Evolutionary conservation across 805 yeast genomes (phyloP).

Genomic region (Danielia reshetovae): DNA sequence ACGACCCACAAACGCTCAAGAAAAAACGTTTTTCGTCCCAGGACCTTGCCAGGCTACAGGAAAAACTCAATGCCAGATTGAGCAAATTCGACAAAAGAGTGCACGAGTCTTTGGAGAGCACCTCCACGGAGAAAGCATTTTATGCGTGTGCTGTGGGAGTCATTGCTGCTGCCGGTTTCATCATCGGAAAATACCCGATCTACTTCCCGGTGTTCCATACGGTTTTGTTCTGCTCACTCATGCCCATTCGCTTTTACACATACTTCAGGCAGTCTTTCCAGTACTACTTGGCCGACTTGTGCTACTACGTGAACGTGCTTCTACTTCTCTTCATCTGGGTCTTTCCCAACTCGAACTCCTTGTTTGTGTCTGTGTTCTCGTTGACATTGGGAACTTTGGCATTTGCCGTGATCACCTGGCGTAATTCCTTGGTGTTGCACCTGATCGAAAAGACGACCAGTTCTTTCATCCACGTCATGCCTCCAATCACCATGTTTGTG

Average conservation of each 20-base stretch:
- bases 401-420: slow-evolving; percentile 94
- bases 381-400: slow-evolving; percentile 85
- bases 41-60: slow-evolving; percentile 32
- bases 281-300: slow-evolving; percentile 86
- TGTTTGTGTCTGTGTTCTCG: slow-evolving; percentile 82
- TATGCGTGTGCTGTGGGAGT: slow-evolving; percentile 69
- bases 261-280: slow-evolving; percentile 78
- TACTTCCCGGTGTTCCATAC: slow-evolving; percentile 78
- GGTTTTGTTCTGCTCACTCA: slow-evolving; percentile 49
- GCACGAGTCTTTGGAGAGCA: slow-evolving; percentile 30
- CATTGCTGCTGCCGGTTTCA: slow-evolving; percentile 67
- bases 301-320: slow-evolving; percentile 82
- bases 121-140: slow-evolving; percentile 64
- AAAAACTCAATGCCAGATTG: slow-evolving; percentile 27
- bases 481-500: slow-evolving; percentile 83
- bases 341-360: slow-evolving; percentile 65
- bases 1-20: slow-evolving; percentile 10
- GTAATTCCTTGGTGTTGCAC: slow-evolving; percentile 88
- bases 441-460: slow-evolving; percentile 90
- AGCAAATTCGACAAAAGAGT: slow-evolving; percentile 34
- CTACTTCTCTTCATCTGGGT: slow-evolving; percentile 75
- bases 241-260: slow-evolving; percentile 83
- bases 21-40: slow-evolving; percentile 7
- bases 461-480: slow-evolving; percentile 85
- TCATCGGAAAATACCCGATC: slow-evolving; percentile 74